phyloP scores from a whole-genome alignment of 352 stramenopile species.

The Plasmopara muralis region DNA sequence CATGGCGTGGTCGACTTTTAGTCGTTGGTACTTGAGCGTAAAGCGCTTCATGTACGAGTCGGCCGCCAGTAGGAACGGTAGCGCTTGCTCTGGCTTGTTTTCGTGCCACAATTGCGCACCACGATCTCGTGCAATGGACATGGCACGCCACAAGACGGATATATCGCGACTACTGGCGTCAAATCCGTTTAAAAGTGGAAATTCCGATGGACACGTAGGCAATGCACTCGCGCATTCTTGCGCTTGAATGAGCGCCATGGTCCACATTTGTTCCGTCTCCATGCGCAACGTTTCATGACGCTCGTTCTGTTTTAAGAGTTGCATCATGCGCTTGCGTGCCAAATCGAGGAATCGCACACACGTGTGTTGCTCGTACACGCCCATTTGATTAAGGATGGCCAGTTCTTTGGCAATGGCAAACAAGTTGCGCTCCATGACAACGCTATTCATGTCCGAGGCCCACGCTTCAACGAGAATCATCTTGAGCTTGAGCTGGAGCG shows the following conservation, averaged over 20 bases:
- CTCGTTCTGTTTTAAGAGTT: conserved; percentile 55
- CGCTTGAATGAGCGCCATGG: conserved; percentile 63
- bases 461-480: conserved; percentile 77
- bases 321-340: conserved; percentile 52
- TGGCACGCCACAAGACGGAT: conserved; percentile 75
- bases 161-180: conserved; percentile 63
- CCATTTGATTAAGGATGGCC: conserved; percentile 65
- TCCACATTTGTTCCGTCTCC: conserved; percentile 66
- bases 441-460: conserved; percentile 80
- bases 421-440: conserved; percentile 82
- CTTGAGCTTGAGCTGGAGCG: conserved; percentile 81
- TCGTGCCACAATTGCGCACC: conserved; percentile 81
- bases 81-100: conserved; percentile 75
- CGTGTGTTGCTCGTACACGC: conserved; percentile 66
- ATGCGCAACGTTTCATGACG: conserved; percentile 59
- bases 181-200: conserved; percentile 56
- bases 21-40: conserved; percentile 79
- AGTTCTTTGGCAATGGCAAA: conserved; percentile 79
- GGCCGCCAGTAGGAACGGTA: conserved; percentile 69
- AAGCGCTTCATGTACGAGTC: conserved; percentile 88
- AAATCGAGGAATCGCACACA: conserved; percentile 75
- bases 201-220: conserved; percentile 43
- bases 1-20: conserved; percentile 83
- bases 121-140: conserved; percentile 68
- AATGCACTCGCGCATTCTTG: conserved; percentile 35